Evolutionary conservation across 257 asterid species (phyloP).

Genomic region (Agastache rugosa): DNA sequence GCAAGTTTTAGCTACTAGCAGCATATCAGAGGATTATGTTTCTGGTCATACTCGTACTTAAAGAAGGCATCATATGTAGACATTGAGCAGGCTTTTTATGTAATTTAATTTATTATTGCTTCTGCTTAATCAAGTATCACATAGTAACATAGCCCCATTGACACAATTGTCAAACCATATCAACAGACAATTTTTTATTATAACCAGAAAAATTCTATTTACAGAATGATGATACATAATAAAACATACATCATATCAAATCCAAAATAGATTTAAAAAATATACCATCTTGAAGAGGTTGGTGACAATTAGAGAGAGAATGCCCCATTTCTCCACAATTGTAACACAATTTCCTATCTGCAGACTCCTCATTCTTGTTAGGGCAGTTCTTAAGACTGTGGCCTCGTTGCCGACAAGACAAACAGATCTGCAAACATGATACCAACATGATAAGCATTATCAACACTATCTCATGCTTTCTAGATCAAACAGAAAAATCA

Average conservation of each 20-base stretch:
- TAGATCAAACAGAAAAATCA: not conserved
- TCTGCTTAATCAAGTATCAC: not conserved
- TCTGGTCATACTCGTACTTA: not conserved
- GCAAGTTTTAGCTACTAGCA: too few relatives aligned
- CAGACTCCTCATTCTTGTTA: conserved; percentile 52
- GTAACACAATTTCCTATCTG: conserved; percentile 71
- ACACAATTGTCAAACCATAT: not conserved
- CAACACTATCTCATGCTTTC: conserved; percentile 3
- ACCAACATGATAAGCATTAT: conserved; percentile 25
- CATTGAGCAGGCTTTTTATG: conserved; percentile 5
- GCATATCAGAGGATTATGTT: too few relatives aligned
- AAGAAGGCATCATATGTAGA: not conserved
- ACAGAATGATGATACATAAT: conserved; percentile 12
- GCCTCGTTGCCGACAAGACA: conserved; percentile 80
- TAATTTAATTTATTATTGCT: not conserved
- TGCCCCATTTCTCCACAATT: conserved; percentile 91
- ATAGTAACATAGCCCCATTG: not conserved
- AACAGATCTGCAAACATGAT: conserved; percentile 68
- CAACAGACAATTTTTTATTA: not conserved
- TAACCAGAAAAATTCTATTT: not conserved
- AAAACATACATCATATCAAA: not conserved
- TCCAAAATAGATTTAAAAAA: not conserved
- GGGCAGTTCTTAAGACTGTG: conserved; percentile 93
- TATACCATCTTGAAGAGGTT: conserved; percentile 91
- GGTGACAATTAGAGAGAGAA: conserved; percentile 68